Base-by-base conservation (phyloP, 2,329 filamentous ascomycete genomes). In the Chrysosporium queenslandicum region DNA sequence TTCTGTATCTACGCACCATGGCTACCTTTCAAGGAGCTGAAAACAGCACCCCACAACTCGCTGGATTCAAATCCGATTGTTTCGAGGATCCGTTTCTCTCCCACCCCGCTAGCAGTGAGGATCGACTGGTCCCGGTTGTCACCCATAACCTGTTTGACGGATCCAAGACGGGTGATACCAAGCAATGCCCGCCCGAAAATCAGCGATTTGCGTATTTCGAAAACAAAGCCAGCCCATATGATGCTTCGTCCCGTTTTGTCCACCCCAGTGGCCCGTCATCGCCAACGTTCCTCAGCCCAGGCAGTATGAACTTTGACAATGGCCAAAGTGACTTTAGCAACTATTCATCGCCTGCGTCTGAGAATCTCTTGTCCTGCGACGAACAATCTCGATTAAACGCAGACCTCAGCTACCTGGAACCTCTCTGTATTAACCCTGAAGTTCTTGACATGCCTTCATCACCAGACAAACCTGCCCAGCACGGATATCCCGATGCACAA, bases 91-190 rank as follows among this genome's bases (percentile, higher is more conserved):
- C 45, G 3, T 55, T 55, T 32, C 50, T 72, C 6, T 66, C 67
- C 12, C 62, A 66, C 8, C 62, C 66, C 6, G 64, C 65, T 8
- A 66, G 67, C 53, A 66, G 61, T 2, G 69, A 73, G 32, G 68
- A 71, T 57, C 58, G 61, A 12, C 62, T 63, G 27, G 66, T 71
- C 43, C 59, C 61, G 39, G 61, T 63, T 27, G 40, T 45, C 14
- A 11, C 49, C n/a, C 42, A 46, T n/a, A 29, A 46, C 5, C 34
- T 25, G 63, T 61, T 11, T 61, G 70, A 55, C 8, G 21, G 12
- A 25, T 36, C 49, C 1, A 25, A 42, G 39, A 32, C 14, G 21
- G 14, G 23, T 20, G 23, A 40, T 8, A 23, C 16, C 3, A 16
- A 40, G 6, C 37, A 21, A 23, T 23, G 20, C 7, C 37, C 18